Percentiles rank a stretch among this genome's conserved stretches.
These are phyloP conservation scores for Penicillium goetzii DNA, from an alignment of 495 filamentous ascomycete species.

Conservation along the genomic window DNA sequence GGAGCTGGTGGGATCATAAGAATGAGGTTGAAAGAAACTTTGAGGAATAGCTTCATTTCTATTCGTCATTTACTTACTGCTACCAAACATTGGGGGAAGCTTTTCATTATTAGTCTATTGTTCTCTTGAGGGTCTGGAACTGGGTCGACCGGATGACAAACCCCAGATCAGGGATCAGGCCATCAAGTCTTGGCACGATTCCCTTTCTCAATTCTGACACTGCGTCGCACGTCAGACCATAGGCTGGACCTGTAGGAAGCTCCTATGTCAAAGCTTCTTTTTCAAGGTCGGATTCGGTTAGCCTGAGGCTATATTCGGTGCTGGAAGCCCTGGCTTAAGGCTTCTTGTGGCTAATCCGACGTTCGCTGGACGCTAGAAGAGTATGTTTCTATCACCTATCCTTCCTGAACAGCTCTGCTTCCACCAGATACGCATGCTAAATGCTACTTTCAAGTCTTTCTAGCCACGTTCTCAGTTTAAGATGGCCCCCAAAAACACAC, in stretches of 20 bases:
- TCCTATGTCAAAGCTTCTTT: background rate
- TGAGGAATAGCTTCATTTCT: no score
- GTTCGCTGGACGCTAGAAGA: background rate
- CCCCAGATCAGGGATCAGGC: background rate
- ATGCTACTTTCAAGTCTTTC: background rate
- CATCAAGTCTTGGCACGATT: constrained; percentile 4
- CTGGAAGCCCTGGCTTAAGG: background rate
- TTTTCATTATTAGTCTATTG: background rate
- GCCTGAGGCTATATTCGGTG: background rate
- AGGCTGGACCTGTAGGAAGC: background rate
- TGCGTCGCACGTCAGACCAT: background rate
- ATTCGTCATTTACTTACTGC: no score
- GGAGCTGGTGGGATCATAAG: no score
- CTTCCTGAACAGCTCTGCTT: background rate
- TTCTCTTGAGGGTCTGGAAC: background rate
- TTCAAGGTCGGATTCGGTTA: background rate
- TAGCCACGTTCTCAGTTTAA: background rate
- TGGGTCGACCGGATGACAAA: constrained; percentile 7
- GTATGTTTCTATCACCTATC: background rate
- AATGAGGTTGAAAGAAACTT: no score
- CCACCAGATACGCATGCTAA: no score
- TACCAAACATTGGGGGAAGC: background rate
- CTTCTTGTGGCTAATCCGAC: background rate
- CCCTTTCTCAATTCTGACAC: background rate
- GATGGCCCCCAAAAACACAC: constrained; percentile 24